Percentiles rank a stretch among this genome's conserved stretches.
These are phyloP conservation scores for Kluyveromyces sp. DNA, from an alignment of 1,139 yeast species.

Conservation along the genomic window DNA sequence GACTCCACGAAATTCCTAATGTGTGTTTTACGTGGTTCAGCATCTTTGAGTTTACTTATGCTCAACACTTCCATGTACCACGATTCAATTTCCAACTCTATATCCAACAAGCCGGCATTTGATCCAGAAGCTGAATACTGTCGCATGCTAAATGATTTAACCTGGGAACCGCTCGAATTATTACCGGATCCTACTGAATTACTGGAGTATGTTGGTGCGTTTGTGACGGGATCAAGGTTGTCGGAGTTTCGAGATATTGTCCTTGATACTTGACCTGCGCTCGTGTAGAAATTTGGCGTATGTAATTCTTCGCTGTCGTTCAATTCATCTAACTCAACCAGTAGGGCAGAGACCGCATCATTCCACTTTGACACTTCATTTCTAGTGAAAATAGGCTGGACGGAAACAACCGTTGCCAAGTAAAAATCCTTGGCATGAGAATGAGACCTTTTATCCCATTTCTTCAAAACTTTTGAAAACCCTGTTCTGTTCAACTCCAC, in stretches of 20 bases:
- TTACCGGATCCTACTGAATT: not conserved
- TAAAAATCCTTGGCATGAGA: conserved; percentile 91
- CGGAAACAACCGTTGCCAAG: conserved; percentile 85
- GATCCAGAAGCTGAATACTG: conserved; percentile 1
- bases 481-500: conserved; percentile 93
- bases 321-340: conserved; percentile 79
- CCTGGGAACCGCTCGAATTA: not conserved
- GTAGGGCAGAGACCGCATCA: conserved; percentile 47
- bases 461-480: conserved; percentile 86
- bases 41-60: conserved; percentile 26
- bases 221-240: not conserved
- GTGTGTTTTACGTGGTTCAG: conserved; percentile 18
- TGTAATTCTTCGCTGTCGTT: conserved; percentile 58
- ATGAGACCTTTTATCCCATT: conserved; percentile 96
- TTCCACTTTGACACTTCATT: conserved; percentile 79
- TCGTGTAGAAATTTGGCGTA: not conserved
- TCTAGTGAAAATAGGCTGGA: conserved; percentile 92
- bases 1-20: conserved; percentile 18
- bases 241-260: conserved; percentile 1
- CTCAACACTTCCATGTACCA: conserved; percentile 29
- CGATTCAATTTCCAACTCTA: conserved; percentile 26
- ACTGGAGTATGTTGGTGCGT: too few relatives aligned
- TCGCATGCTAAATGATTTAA: not conserved
- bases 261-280: not conserved
- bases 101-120: conserved; percentile 10